Evolutionary conservation across 2,329 filamentous ascomycete species (phyloP).

Genomic region (Penicillium decumbens): DNA sequence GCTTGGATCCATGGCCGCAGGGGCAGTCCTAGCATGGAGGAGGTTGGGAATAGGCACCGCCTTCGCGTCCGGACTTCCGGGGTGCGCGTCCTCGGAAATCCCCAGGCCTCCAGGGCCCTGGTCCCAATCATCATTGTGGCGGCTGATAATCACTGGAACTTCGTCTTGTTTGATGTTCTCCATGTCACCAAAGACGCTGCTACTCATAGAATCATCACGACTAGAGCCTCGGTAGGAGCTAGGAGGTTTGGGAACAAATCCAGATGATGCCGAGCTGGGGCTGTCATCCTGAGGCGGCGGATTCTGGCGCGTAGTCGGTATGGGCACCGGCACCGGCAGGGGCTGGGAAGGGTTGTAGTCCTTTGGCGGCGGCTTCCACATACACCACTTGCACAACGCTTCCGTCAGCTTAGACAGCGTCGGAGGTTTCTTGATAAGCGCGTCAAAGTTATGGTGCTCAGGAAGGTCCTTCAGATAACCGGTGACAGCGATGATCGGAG

Average conservation of each 20-base stretch:
- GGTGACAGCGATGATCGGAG: constrained; percentile 92
- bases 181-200: constrained; percentile 78
- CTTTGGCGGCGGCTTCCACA: constrained; percentile 79
- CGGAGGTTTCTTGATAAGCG: constrained; percentile 92
- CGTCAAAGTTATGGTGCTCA: constrained; percentile 92
- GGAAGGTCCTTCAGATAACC: constrained; percentile 97
- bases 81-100: constrained; percentile 59
- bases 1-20: constrained; percentile 55
- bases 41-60: constrained; percentile 50
- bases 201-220: constrained; percentile 78
- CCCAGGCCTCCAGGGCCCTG: constrained; percentile 64
- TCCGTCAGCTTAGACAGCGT: constrained; percentile 87
- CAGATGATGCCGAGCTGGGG: constrained; percentile 72
- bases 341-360: constrained; percentile 50
- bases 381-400: constrained; percentile 78
- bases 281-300: constrained; percentile 68
- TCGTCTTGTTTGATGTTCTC: constrained; percentile 77
- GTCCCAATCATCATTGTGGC: constrained; percentile 74
- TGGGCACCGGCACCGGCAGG: constrained; percentile 58
- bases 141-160: constrained; percentile 67
- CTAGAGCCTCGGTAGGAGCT: constrained; percentile 75
- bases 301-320: constrained; percentile 61
- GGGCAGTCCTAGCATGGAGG: constrained; percentile 60
- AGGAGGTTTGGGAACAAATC: constrained; percentile 64
- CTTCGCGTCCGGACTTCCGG: constrained; percentile 22